A percentile compares a stretch with the other conserved stretches of the same genome.
Conservation (phyloP, 2,329 filamentous ascomycete species). For the Penicillium sclerotigenum region DNA sequence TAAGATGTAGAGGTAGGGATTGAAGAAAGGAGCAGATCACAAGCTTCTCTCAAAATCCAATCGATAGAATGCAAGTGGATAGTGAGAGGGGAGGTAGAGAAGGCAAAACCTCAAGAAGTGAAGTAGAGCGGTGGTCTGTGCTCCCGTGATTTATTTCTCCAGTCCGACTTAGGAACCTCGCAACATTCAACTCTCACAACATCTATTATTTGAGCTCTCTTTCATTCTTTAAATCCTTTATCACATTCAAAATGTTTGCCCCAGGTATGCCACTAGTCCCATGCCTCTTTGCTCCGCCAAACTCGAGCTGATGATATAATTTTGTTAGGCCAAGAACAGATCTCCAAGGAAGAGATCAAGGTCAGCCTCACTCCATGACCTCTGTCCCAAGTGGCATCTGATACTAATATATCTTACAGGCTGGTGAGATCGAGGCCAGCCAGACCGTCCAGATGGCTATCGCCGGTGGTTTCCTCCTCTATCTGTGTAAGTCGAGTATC, state of each 20-base stretch:
- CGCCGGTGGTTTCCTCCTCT: slow-evolving; percentile 55
- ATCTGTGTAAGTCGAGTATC: slow-evolving; percentile 54
- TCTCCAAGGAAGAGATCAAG: slow-evolving; percentile 47
- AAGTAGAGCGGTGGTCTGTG: slow-evolving; percentile 26
- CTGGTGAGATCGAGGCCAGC: slow-evolving; percentile 53
- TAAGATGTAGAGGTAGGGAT: background rate
- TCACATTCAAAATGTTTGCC: slow-evolving; percentile 31
- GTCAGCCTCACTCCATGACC: slow-evolving; percentile 24
- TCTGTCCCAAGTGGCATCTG: background rate
- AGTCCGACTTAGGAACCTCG: slow-evolving; percentile 1
- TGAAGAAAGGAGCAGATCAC: background rate
- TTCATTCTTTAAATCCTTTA: background rate
- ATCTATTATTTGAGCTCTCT: background rate
- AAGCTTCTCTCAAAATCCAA: background rate
- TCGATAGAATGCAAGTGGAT: background rate
- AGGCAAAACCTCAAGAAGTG: slow-evolving; percentile 12
- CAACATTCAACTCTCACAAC: slow-evolving; percentile 8
- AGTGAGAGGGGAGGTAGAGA: slow-evolving; percentile 8
- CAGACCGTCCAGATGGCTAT: slow-evolving; percentile 55
- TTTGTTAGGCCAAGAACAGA: slow-evolving; percentile 41
- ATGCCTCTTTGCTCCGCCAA: background rate
- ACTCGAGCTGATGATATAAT: background rate
- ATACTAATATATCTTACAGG: slow-evolving; percentile 27
- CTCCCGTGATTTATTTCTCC: slow-evolving; percentile 27
- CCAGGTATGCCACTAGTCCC: slow-evolving; percentile 24